Base-by-base conservation (phyloP, 2,329 filamentous ascomycete species). In the Talaromyces atroroseus region DNA sequence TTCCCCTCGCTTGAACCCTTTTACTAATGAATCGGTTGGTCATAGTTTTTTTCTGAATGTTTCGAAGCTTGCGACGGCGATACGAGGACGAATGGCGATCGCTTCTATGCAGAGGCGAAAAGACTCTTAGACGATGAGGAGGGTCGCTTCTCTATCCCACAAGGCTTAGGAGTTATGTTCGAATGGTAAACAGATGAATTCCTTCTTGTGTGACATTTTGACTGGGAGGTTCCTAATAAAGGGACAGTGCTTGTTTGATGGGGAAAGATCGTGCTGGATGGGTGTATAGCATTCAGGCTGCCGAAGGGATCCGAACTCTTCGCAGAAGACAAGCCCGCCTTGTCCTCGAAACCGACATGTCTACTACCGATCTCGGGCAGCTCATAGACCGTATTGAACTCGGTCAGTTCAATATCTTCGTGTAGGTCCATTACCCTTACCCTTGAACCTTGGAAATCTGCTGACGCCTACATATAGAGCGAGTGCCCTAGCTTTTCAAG, bases 61-160 rank as follows among this genome's bases (percentile, higher is more conserved):
- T 66, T 69, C 7, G 63, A 64, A 40, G 65, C 65, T 14, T 66
- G 68, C 10, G 60, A 62, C 1, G 64, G 62, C 8, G 64, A 73
- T 52, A 34, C 59, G 38, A 63, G 61, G 26, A 68, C 68, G 36
- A 64, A 66, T 23, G 72, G 71, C 0, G 61, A 66, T 24, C 61
- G 65, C 24, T 75, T 74, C 49, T 66, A 68, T 42, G 49, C 57
- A 2, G 72, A 74, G 59, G 72, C 72, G 11, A 66, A 74, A 50
- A 61, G 60, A 45, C 58, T 73, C 20, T 72, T 70, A 65, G 66
- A 63, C 40, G 62, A 65, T n/a, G 70, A 74, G 57, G 68, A 68
- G 21, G 71, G 68, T 14, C 62, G 49, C 11, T 57, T 62, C 16
- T 67, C 66, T 3, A 63, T 75, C 36, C 56, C 67, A 18, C 71